Conservation (phyloP, 2,329 filamentous ascomycete species). For the Hypoxylon sp. region DNA sequence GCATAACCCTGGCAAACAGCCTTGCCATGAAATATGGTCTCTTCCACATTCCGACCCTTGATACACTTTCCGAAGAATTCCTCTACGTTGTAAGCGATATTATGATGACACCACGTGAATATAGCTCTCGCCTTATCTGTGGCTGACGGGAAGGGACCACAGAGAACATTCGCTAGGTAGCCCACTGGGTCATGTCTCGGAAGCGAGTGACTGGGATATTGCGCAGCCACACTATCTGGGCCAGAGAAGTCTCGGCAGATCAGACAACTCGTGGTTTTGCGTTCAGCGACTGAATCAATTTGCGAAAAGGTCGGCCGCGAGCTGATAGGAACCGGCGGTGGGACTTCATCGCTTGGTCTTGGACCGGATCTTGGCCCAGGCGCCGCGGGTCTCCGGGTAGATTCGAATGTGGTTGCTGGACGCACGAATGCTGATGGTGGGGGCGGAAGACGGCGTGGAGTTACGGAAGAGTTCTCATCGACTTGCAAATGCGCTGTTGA, state of each 20-base stretch:
- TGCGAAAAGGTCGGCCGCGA: slow-evolving; percentile 66
- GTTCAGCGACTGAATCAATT: slow-evolving; percentile 60
- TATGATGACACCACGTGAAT: slow-evolving; percentile 96
- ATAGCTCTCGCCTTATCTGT: slow-evolving; percentile 95
- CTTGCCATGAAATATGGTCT: slow-evolving; percentile 80
- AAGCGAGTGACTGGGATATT: slow-evolving; percentile 78
- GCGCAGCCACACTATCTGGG: slow-evolving; percentile 81
- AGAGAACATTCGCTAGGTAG: slow-evolving; percentile 83
- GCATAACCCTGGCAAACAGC: slow-evolving; percentile 96
- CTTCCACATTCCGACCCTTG: slow-evolving; percentile 74
- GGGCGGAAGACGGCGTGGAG: slow-evolving; percentile 57
- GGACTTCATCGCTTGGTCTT: slow-evolving; percentile 54
- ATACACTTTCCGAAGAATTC: slow-evolving; percentile 82
- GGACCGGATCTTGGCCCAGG: slow-evolving; percentile 46
- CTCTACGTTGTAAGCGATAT: slow-evolving; percentile 85
- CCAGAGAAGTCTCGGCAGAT: slow-evolving; percentile 88
- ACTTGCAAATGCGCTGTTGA: slow-evolving; percentile 47
- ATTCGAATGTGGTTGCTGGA: slow-evolving; percentile 49
- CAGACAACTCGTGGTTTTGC: slow-evolving; percentile 67
- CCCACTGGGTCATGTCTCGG: slow-evolving; percentile 74
- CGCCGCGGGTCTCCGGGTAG: slow-evolving; percentile 36
- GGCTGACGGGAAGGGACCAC: slow-evolving; percentile 79
- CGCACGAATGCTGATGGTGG: slow-evolving; percentile 52
- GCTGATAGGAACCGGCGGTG: slow-evolving; percentile 65
- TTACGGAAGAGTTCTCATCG: slow-evolving; percentile 44